Base-by-base conservation (phyloP, 225 moss, liverwort and hornwort species). In the Pseudoscleropodium purum region DNA sequence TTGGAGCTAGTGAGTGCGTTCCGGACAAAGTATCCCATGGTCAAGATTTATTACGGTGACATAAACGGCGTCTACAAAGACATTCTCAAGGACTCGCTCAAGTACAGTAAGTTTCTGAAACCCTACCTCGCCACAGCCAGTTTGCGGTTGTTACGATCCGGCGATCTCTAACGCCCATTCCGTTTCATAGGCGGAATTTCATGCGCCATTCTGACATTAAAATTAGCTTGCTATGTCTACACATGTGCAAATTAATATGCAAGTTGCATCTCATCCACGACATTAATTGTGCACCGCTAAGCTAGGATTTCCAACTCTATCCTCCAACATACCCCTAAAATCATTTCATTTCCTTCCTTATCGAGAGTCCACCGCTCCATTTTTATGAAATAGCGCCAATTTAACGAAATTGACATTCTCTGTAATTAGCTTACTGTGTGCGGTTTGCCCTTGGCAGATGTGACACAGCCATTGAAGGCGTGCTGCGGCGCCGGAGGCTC, bases 401-500 rank as follows among this genome's bases (percentile, higher is more conserved):
- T 59, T 29, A 7, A 79, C 11, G 27, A 59, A 18, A 59, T 62
- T 41, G 33, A 45, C 34, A 45, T 43, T 82, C 57, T 34, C 45
- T 26, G 63, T 13, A 30, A 60, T 26, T 57, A 45, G 56, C 41
- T 62, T 8, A 37, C 29, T 56, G 36, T 39, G 45, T 41, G 80
- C 13, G 62, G n/a, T 60, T 20, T 59, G 21, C 73, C 31, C 33
- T 23, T 57, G 11, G 67, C 79, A 91, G 93, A 92, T 36, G 81
- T 91, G 78, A 90, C 88, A 33, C 59, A 88, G 82, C 86, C 93
- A 24, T 67, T 95, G 90, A 93, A 91, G 89, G 94, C 95, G 27
- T 96, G 95, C 80, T 96, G 95, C 52, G 95, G 95, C 34, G 88
- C 85, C 12, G 95, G 94, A 61, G 95, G 95, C 19, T 51, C 88